Conservation (phyloP, 306 rosid species). For the Malus sieversii region DNA sequence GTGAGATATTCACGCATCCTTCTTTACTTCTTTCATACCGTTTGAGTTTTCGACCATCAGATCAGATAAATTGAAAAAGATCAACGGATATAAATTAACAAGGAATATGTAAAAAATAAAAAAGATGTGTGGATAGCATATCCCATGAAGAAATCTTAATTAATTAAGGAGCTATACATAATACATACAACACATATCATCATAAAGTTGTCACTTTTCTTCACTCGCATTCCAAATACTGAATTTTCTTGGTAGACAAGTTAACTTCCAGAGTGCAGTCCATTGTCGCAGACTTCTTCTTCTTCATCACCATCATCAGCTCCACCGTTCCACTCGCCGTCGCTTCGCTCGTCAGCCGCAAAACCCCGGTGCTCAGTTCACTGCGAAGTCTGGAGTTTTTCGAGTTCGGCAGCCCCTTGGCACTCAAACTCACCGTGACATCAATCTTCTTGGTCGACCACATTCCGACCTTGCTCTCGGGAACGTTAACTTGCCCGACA, state of each 20-base stretch:
- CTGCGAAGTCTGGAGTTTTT: background rate
- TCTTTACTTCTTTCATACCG: no score
- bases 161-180: background rate
- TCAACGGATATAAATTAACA: no score
- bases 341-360: background rate
- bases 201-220: background rate
- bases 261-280: background rate
- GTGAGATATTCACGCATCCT: rapidly evolving
- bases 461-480: constrained; percentile 7
- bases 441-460: background rate
- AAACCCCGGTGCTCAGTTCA: background rate
- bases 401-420: background rate
- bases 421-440: background rate
- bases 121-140: no score
- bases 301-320: constrained; percentile 11
- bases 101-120: rapidly evolving
- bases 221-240: background rate
- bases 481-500: background rate
- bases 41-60: no score
- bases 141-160: no score
- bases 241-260: background rate
- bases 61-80: no score
- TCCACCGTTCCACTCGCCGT: constrained; percentile 8
- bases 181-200: background rate
- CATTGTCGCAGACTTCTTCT: constrained; percentile 7